Percentiles rank a stretch among this genome's conserved stretches.
Evolutionary conservation across 805 yeast species (phyloP).

Genomic region (Starmerella etchellsii): DNA sequence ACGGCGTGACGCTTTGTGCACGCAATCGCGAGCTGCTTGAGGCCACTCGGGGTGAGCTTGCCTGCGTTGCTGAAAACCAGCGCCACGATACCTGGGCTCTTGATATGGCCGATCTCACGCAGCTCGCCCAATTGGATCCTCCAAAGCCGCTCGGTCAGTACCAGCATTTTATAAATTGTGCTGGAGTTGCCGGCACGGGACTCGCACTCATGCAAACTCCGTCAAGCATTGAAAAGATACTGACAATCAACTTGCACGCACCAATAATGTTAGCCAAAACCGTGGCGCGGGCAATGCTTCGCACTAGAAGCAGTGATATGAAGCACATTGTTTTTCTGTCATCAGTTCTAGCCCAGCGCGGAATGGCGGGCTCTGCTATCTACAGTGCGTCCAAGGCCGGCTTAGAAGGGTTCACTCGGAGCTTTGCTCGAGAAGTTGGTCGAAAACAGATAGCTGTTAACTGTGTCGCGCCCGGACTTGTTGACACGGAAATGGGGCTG

Average conservation of each 20-base stretch:
- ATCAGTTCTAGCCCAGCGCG: slow-evolving; percentile 39
- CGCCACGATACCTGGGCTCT: slow-evolving; percentile 12
- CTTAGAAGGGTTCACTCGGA: slow-evolving; percentile 44
- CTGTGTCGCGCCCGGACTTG: slow-evolving; percentile 54
- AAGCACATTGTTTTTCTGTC: slow-evolving; percentile 47
- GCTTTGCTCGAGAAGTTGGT: slow-evolving; percentile 48
- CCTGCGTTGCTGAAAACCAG: slow-evolving; percentile 9
- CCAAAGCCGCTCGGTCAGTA: slow-evolving; percentile 31
- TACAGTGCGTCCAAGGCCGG: slow-evolving; percentile 67
- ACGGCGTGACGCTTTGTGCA: slow-evolving; percentile 39
- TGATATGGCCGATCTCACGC: slow-evolving; percentile 13
- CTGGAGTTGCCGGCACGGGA: slow-evolving; percentile 48
- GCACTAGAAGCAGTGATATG: slow-evolving; percentile 16
- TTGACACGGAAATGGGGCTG: slow-evolving; percentile 48
- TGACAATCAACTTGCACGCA: slow-evolving; percentile 45
- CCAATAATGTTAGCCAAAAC: slow-evolving; percentile 49
- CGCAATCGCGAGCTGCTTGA: slow-evolving; percentile 33
- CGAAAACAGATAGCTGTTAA: slow-evolving; percentile 46
- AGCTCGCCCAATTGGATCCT: slow-evolving; percentile 1
- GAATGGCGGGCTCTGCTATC: slow-evolving; percentile 42
- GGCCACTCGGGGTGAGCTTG: slow-evolving; percentile 19
- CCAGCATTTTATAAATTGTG: slow-evolving; percentile 32
- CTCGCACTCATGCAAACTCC: slow-evolving; percentile 36
- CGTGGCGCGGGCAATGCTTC: slow-evolving; percentile 40
- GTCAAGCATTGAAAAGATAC: slow-evolving; percentile 33